A percentile compares a stretch with the other conserved stretches of the same genome.
Conservation (phyloP, 2,329 filamentous ascomycete species). For the Ceratocystis diversiconidia region DNA sequence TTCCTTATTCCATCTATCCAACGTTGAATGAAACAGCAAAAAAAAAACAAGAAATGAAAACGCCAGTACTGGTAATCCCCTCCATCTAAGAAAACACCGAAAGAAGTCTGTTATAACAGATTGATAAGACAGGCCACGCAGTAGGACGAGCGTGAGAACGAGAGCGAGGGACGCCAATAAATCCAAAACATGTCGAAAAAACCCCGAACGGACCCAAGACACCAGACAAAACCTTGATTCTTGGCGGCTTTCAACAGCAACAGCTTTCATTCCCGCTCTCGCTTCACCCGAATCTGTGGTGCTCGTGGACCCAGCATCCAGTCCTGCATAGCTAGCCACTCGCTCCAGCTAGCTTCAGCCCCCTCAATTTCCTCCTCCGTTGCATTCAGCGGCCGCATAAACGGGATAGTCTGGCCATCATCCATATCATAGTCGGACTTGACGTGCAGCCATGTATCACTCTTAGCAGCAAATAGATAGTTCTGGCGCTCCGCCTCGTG, state of each 20-base stretch:
- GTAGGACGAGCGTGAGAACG: no score
- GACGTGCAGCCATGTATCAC: conserved; percentile 74
- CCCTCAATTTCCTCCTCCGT: conserved; percentile 65
- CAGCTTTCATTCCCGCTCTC: conserved; percentile 6
- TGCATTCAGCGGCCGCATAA: conserved; percentile 68
- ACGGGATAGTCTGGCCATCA: conserved; percentile 71
- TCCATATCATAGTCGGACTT: conserved; percentile 85
- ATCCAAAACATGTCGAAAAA: neutral
- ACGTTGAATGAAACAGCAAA: neutral
- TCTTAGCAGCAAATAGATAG: conserved; percentile 90
- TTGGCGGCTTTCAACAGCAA: neutral
- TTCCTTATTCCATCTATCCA: neutral
- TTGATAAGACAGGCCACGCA: neutral
- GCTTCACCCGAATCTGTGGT: conserved; percentile 27
- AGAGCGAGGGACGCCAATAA: neutral
- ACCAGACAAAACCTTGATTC: neutral
- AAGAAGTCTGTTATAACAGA: neutral
- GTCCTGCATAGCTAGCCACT: conserved; percentile 93
- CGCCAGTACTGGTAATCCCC: neutral
- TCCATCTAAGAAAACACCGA: neutral
- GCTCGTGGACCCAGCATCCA: conserved; percentile 90
- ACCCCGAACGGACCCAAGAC: neutral
- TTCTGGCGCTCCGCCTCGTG: conserved; percentile 86
- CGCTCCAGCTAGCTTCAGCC: conserved; percentile 78
- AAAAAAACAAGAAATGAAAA: neutral